A percentile compares a stretch with the other conserved stretches of the same genome.
phyloP scores from a whole-genome alignment of 2,329 filamentous ascomycete species.

The Endoconidiophora laricicola region DNA sequence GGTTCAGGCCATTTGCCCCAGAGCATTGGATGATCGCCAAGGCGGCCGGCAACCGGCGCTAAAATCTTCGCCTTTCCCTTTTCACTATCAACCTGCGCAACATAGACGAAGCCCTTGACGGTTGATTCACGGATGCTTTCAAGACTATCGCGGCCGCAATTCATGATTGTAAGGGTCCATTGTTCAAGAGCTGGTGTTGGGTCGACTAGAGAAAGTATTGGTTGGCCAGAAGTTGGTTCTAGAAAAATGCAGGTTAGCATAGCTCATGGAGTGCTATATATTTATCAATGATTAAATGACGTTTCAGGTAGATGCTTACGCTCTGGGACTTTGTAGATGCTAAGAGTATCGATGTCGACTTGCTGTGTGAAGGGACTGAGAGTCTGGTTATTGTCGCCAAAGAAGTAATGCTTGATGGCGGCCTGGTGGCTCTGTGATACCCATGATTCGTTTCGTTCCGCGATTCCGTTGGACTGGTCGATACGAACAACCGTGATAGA shows the following conservation, averaged over 20 bases:
- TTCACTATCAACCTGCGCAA: slow-evolving; percentile 77
- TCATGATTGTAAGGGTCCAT: slow-evolving; percentile 70
- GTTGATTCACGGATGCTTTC: slow-evolving; percentile 63
- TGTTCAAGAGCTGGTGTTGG: slow-evolving; percentile 57
- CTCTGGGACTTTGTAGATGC: slow-evolving; percentile 54
- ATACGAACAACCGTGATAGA: slow-evolving; percentile 59
- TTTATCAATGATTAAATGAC: background rate
- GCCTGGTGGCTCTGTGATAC: slow-evolving; percentile 59
- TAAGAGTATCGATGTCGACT: slow-evolving; percentile 57
- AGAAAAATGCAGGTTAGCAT: slow-evolving; percentile 12
- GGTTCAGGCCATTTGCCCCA: slow-evolving; percentile 80
- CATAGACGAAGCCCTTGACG: slow-evolving; percentile 84
- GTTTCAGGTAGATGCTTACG: slow-evolving; percentile 25
- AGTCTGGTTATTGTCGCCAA: slow-evolving; percentile 59
- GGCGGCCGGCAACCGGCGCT: slow-evolving; percentile 64
- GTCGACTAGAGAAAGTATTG: slow-evolving; percentile 44
- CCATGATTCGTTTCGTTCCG: slow-evolving; percentile 56
- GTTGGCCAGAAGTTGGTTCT: slow-evolving; percentile 20
- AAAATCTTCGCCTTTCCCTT: slow-evolving; percentile 67
- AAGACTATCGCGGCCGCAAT: slow-evolving; percentile 49
- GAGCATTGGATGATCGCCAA: slow-evolving; percentile 65
- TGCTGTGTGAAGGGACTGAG: slow-evolving; percentile 79
- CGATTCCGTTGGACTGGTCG: slow-evolving; percentile 72
- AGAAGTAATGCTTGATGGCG: slow-evolving; percentile 85
- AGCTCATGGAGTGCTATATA: background rate